Evolutionary conservation across 73 alveolate genomes (phyloP).

Genomic region (Tetrahymena borealis): DNA sequence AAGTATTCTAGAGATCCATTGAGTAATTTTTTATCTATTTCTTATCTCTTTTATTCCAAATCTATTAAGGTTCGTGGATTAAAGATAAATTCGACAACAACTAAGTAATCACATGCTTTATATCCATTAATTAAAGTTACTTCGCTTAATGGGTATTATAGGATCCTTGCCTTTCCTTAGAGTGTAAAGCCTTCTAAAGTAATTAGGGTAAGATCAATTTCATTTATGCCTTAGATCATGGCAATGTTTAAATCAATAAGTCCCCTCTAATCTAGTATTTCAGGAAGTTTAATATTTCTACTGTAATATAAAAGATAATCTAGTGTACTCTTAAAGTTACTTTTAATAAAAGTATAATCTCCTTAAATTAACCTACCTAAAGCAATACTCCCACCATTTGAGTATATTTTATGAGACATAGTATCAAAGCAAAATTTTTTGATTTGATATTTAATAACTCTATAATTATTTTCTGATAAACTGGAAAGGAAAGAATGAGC

Average conservation of each 20-base stretch:
- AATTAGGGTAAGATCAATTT: neutral
- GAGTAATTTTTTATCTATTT: neutral
- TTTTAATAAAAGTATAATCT: neutral
- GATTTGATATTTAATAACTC: neutral
- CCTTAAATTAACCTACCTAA: neutral
- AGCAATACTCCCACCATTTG: neutral
- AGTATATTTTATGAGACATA: neutral
- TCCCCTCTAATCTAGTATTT: neutral
- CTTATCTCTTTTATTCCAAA: neutral
- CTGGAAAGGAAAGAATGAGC: neutral
- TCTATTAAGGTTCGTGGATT: neutral
- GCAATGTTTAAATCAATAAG: neutral
- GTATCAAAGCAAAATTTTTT: neutral
- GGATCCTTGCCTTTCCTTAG: neutral
- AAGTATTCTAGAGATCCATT: neutral
- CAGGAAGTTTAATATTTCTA: neutral
- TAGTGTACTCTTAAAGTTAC: neutral
- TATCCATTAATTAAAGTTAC: neutral
- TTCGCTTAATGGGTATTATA: neutral
- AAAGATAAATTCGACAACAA: neutral
- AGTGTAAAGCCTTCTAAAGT: neutral
- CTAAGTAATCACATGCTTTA: neutral
- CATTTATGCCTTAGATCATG: neutral
- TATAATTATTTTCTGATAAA: neutral
- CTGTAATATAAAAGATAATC: neutral